Conservation (phyloP, 192 early-diverging fungal species). For the Podila clonocystis region DNA sequence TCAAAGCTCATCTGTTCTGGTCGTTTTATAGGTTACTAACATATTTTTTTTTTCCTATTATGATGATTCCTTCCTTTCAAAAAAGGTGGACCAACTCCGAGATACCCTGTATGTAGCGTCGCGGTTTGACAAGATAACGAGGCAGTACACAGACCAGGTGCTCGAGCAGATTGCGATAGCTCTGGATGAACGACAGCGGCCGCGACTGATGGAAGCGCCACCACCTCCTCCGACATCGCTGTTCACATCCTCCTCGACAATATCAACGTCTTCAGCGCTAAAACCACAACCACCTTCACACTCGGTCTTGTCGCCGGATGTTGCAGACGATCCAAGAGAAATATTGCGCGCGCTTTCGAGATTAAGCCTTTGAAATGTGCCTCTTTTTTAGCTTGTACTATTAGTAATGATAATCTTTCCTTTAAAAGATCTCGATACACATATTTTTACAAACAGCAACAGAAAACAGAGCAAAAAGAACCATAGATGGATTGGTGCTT, state of each 20-base stretch:
- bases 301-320: constrained; percentile 1
- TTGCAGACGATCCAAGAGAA: constrained; percentile 34
- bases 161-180: constrained; percentile 42
- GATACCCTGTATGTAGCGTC: constrained; percentile 40
- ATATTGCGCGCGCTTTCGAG: constrained; percentile 47
- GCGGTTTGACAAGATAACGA: constrained; percentile 40
- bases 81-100: constrained; percentile 39
- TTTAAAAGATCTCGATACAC: too few species aligned
- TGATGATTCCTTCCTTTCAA: too few species aligned
- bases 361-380: constrained; percentile 16
- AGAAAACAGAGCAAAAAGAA: too few species aligned
- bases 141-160: constrained; percentile 43
- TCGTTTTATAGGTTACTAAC: too few species aligned
- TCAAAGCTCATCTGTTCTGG: too few species aligned
- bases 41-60: too few species aligned
- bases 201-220: constrained; percentile 5
- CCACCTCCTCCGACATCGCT: not conserved
- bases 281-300: not conserved
- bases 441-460: too few species aligned
- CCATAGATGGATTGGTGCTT: not conserved
- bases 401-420: not conserved
- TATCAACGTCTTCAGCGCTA: not conserved
- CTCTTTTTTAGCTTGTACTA: not conserved
- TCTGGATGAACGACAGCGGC: constrained; percentile 40
- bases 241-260: not conserved